These are phyloP conservation scores for Entomortierella chlamydospora DNA, from an alignment of 192 early-diverging fungal genomes.

Conservation along the genomic window DNA sequence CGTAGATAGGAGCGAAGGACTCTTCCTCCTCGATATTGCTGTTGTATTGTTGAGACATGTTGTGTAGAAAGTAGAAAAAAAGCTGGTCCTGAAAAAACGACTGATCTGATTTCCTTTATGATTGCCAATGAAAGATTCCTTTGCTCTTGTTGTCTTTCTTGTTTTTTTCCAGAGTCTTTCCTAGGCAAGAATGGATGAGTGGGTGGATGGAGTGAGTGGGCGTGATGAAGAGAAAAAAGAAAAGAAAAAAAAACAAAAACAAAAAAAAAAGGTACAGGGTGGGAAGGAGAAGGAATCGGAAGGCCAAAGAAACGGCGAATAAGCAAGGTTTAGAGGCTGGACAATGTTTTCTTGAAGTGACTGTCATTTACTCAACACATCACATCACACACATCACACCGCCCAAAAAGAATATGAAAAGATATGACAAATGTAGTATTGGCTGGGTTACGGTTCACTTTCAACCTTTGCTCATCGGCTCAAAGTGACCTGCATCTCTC, in stretches of 20 bases:
- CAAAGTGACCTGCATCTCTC: too few species aligned
- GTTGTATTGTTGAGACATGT: conserved; percentile 36
- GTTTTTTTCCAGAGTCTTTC: not conserved
- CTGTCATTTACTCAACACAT: too few species aligned
- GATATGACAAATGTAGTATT: too few species aligned
- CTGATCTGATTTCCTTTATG: conserved; percentile 3
- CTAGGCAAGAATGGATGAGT: not conserved
- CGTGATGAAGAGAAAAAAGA: not conserved
- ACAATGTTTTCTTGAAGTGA: not conserved
- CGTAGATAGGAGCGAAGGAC: conserved; percentile 48
- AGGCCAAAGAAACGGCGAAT: not conserved
- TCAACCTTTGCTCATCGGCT: too few species aligned
- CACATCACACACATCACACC: not conserved
- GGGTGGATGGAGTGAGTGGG: too few species aligned
- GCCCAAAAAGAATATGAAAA: too few species aligned
- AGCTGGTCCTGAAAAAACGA: not conserved
- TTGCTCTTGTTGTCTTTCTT: not conserved
- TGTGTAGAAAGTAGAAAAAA: conserved; percentile 4
- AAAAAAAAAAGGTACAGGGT: not conserved
- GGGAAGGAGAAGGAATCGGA: not conserved
- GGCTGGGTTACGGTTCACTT: too few species aligned
- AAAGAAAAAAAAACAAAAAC: not conserved
- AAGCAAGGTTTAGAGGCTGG: not conserved
- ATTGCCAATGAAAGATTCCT: too few species aligned
- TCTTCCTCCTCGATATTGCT: conserved; percentile 54